phyloP scores from a whole-genome alignment of 345 rosid genomes.

The Angophora floribunda region DNA sequence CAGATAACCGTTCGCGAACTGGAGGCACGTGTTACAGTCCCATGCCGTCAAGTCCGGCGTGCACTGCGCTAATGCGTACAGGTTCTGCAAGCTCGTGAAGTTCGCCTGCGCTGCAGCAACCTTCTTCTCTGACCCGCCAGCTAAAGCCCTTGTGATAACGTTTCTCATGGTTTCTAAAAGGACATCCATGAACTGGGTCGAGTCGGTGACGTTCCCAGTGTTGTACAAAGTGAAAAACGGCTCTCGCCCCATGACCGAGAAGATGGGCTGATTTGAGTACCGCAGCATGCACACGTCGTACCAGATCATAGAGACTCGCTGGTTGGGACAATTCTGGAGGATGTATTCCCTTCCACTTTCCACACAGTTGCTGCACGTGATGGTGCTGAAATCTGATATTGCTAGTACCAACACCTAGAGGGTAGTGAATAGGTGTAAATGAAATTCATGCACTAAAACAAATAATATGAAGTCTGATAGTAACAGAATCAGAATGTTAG shows the following conservation, averaged over 20 bases:
- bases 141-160: neutral
- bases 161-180: too few relatives aligned
- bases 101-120: neutral
- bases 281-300: neutral
- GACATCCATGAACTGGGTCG: too few relatives aligned
- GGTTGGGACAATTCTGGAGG: neutral
- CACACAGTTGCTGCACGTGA: too few relatives aligned
- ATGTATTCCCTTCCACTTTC: too few relatives aligned
- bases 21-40: neutral
- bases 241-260: neutral
- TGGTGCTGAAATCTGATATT: neutral
- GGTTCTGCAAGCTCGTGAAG: neutral
- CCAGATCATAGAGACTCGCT: neutral
- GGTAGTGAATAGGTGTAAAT: too few relatives aligned
- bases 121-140: neutral
- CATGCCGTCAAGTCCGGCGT: neutral
- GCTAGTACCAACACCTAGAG: too few relatives aligned
- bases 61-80: neutral
- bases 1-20: fast-evolving
- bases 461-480: too few relatives aligned
- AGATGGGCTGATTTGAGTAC: neutral
- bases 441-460: too few relatives aligned
- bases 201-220: too few relatives aligned
- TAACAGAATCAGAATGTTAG: too few relatives aligned
- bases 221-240: neutral